phyloP scores from a whole-genome alignment of 2,329 filamentous ascomycete genomes.

The Paraphoma chrysanthemicola region DNA sequence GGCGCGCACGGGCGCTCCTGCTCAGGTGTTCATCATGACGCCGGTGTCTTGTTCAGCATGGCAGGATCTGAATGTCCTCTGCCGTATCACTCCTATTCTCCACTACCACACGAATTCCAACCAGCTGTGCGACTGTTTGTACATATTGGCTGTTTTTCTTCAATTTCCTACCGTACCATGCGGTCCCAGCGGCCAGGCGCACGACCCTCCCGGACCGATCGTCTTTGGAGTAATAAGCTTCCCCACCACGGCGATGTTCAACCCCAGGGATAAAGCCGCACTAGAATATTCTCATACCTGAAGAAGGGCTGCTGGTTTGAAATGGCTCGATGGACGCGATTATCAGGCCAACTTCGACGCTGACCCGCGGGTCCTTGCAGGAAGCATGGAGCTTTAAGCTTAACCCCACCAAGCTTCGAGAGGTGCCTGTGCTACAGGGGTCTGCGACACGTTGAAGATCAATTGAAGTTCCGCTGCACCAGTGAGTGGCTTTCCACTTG shows the following conservation, averaged over 20 bases:
- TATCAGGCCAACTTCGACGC: background rate
- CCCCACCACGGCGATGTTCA: background rate
- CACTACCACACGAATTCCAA: background rate
- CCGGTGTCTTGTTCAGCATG: background rate
- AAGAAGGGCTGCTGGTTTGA: background rate
- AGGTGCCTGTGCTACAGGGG: background rate
- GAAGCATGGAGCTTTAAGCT: background rate
- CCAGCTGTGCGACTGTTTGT: too few relatives aligned
- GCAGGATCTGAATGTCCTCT: background rate
- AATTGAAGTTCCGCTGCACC: too few relatives aligned
- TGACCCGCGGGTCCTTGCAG: background rate
- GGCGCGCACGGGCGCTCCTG: slow-evolving; percentile 7
- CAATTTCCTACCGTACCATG: too few relatives aligned
- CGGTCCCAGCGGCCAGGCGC: too few relatives aligned
- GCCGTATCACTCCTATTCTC: background rate
- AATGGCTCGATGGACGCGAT: background rate
- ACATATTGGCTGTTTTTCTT: too few relatives aligned
- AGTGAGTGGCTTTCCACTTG: too few relatives aligned
- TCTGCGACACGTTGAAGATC: background rate
- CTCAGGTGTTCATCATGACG: slow-evolving; percentile 6
- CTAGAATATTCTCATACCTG: background rate
- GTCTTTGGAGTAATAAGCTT: background rate
- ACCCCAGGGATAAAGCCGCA: background rate
- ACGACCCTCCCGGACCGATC: background rate
- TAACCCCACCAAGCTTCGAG: background rate